phyloP scores from a whole-genome alignment of 768 basidiomycete genomes.

The Cubamyces lactineus region DNA sequence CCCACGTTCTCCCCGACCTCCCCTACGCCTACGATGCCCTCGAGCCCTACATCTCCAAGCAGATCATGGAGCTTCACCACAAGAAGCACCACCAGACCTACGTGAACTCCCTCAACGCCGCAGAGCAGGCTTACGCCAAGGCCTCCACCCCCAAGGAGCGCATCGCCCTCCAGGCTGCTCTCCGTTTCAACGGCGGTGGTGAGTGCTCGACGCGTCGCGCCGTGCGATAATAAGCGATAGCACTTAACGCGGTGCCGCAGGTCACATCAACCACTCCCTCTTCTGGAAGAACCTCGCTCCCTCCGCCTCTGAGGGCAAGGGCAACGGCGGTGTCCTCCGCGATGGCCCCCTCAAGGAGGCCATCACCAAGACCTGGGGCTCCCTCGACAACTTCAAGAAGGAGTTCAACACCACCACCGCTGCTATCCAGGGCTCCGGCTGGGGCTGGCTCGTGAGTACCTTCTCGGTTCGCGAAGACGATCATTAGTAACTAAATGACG shows the following conservation, averaged over 20 bases:
- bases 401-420: slow-evolving; percentile 86
- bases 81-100: slow-evolving; percentile 91
- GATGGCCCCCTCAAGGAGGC: slow-evolving; percentile 76
- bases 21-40: slow-evolving; percentile 63
- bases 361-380: slow-evolving; percentile 69
- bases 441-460: slow-evolving; percentile 91
- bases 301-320: slow-evolving; percentile 44
- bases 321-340: slow-evolving; percentile 65
- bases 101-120: slow-evolving; percentile 92
- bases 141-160: slow-evolving; percentile 66
- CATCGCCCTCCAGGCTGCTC: slow-evolving; percentile 85
- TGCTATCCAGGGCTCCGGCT: slow-evolving; percentile 90
- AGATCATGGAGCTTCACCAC: slow-evolving; percentile 96
- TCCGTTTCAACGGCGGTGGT: slow-evolving; percentile 99
- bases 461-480: neutral
- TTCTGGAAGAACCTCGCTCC: slow-evolving; percentile 99
- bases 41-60: slow-evolving; percentile 87
- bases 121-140: slow-evolving; percentile 80
- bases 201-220: slow-evolving; percentile 18
- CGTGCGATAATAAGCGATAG: neutral
- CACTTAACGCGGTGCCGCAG: slow-evolving; percentile 38
- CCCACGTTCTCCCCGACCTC: slow-evolving; percentile 15
- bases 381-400: slow-evolving; percentile 70
- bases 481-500: neutral
- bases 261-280: slow-evolving; percentile 92